A percentile compares a stretch with the other conserved stretches of the same genome.
These are phyloP conservation scores for Solanum hybrid DNA, from an alignment of 305 asterid species.

Conservation along the genomic window DNA sequence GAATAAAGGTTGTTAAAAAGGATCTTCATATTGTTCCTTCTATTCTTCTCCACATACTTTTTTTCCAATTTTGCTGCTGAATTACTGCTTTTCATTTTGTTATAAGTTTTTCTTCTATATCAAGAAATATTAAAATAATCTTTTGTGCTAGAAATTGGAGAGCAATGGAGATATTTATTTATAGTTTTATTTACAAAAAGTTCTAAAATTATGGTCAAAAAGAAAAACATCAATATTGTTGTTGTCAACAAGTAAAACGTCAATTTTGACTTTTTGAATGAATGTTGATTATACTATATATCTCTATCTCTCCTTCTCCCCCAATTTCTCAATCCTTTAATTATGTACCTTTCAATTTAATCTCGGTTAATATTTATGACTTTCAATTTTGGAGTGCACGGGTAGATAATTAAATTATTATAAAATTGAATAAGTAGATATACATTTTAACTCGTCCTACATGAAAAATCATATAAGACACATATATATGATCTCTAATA, in stretches of 20 bases:
- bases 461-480: too few relatives aligned
- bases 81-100: neutral
- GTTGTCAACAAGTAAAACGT: too few relatives aligned
- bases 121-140: neutral
- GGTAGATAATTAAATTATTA: too few relatives aligned
- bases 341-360: neutral
- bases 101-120: neutral
- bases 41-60: neutral
- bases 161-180: neutral
- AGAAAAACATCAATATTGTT: neutral
- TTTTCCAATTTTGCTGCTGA: neutral
- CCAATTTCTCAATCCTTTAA: neutral
- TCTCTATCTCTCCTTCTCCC: neutral
- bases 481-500: neutral
- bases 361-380: too few relatives aligned
- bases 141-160: neutral
- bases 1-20: constrained; percentile 16
- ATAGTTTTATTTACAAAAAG: neutral
- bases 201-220: neutral
- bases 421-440: too few relatives aligned
- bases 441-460: neutral
- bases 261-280: neutral
- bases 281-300: neutral
- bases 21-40: constrained; percentile 10
- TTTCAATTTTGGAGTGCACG: too few relatives aligned